phyloP scores from a whole-genome alignment of 495 filamentous ascomycete species.

The Rusavskia elegans region DNA sequence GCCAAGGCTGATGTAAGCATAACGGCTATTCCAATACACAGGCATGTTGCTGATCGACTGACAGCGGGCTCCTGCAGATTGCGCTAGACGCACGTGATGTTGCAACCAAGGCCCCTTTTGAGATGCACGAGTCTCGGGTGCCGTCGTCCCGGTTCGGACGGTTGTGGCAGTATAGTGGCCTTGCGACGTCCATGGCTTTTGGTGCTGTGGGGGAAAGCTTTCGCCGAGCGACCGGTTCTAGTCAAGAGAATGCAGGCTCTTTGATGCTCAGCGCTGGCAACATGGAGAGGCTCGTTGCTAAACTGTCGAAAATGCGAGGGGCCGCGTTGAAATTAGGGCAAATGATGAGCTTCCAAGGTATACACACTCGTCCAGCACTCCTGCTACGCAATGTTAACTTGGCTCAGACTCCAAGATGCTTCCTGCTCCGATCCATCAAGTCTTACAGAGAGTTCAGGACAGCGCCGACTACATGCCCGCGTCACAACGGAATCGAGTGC shows the following conservation, averaged over 20 bases:
- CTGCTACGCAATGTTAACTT: conserved; percentile 1
- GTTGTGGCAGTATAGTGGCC: conserved; percentile 85
- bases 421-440: conserved; percentile 65
- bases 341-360: conserved; percentile 89
- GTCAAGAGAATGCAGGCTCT: conserved; percentile 44
- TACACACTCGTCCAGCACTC: conserved; percentile 1
- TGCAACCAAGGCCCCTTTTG: conserved; percentile 28
- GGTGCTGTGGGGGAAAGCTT: conserved; percentile 78
- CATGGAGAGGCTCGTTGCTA: conserved; percentile 80
- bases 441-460: conserved; percentile 89
- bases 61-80: conserved; percentile 19
- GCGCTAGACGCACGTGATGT: conserved; percentile 9
- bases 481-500: conserved; percentile 74
- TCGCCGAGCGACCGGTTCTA: conserved; percentile 46
- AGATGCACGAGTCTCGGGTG: conserved; percentile 78
- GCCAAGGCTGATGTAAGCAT: background rate
- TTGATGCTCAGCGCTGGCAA: conserved; percentile 79
- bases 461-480: conserved; percentile 96
- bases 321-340: conserved; percentile 97
- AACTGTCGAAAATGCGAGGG: conserved; percentile 88
- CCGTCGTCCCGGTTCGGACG: conserved; percentile 75
- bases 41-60: conserved; percentile 23
- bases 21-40: background rate
- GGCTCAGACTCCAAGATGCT: conserved; percentile 77
- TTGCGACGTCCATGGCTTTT: conserved; percentile 89